These are phyloP conservation scores for Nakaseomyces kungkrabaensis DNA, from an alignment of 1,139 yeast species.

Conservation along the genomic window DNA sequence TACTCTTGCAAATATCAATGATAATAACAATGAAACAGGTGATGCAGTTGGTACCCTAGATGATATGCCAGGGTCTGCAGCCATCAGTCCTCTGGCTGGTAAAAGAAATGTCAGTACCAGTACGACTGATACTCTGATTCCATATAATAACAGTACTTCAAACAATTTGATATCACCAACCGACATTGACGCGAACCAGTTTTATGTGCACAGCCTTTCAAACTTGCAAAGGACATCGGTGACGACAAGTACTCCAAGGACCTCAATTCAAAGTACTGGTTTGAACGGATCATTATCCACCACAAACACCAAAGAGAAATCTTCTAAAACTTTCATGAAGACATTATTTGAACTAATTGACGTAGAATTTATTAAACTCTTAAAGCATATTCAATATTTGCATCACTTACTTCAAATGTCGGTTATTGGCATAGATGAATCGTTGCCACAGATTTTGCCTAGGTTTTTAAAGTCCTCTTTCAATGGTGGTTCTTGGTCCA, in stretches of 20 bases:
- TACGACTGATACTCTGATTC: slow-evolving; percentile 23
- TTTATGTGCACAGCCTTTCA: background rate
- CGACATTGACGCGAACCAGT: slow-evolving; percentile 2
- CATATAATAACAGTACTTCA: slow-evolving; percentile 2
- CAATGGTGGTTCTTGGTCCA: slow-evolving; percentile 68
- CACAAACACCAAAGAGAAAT: background rate
- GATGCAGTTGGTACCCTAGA: slow-evolving; percentile 5
- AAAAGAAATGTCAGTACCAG: slow-evolving; percentile 22
- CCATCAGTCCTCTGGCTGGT: slow-evolving; percentile 4
- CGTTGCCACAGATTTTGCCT: slow-evolving; percentile 59
- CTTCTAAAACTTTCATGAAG: slow-evolving; percentile 5
- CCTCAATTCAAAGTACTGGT: slow-evolving; percentile 4
- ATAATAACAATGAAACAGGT: slow-evolving; percentile 1
- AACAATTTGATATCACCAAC: background rate
- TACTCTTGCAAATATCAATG: slow-evolving; percentile 1
- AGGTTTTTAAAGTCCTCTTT: slow-evolving; percentile 53
- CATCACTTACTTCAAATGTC: slow-evolving; percentile 12
- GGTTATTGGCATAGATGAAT: slow-evolving; percentile 24
- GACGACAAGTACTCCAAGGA: slow-evolving; percentile 4
- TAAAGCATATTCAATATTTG: slow-evolving; percentile 11
- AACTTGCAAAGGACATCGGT: slow-evolving; percentile 1
- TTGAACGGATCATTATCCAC: slow-evolving; percentile 2
- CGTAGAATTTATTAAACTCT: slow-evolving; percentile 13
- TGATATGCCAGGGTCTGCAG: slow-evolving; percentile 1
- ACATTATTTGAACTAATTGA: slow-evolving; percentile 15